Conservation (phyloP, 306 rosid species). For the Ceratonia siliqua region DNA sequence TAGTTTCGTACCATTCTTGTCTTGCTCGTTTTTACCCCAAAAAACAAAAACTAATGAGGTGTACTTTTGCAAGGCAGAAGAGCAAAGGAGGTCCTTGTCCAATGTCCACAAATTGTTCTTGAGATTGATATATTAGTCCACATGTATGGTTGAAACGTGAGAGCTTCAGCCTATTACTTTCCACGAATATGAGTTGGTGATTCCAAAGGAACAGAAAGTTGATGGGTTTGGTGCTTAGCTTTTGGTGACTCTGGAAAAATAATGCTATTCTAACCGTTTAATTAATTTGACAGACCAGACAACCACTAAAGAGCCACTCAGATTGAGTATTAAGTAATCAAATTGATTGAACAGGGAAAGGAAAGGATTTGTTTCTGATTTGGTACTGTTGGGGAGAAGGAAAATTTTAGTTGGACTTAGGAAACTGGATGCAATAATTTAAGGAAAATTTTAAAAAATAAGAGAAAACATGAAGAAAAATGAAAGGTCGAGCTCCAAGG, state of each 20-base stretch:
- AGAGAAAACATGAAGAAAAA: neutral
- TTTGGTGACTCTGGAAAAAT: neutral
- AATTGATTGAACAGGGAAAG: neutral
- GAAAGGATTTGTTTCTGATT: neutral
- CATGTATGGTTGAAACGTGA: conserved; percentile 49
- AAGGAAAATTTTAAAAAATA: neutral
- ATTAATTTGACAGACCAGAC: conserved; percentile 17
- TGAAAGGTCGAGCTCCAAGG: no score
- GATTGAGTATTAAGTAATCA: neutral
- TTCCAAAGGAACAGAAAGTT: neutral
- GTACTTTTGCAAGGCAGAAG: conserved; percentile 26
- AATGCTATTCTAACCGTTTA: conserved; percentile 15
- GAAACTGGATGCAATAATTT: neutral
- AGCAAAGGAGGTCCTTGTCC: conserved; percentile 46
- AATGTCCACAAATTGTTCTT: conserved; percentile 51
- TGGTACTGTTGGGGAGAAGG: neutral
- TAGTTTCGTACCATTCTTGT: conserved; percentile 26
- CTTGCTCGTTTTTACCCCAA: conserved; percentile 30
- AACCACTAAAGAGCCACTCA: conserved; percentile 18
- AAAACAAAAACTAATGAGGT: neutral
- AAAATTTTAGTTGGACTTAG: neutral
- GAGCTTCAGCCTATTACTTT: conserved; percentile 25
- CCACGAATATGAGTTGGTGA: conserved; percentile 32
- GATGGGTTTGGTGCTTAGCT: neutral
- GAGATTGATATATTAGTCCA: conserved; percentile 37